Base-by-base conservation (phyloP, 805 yeast species). In the Yarrowia bubula region DNA sequence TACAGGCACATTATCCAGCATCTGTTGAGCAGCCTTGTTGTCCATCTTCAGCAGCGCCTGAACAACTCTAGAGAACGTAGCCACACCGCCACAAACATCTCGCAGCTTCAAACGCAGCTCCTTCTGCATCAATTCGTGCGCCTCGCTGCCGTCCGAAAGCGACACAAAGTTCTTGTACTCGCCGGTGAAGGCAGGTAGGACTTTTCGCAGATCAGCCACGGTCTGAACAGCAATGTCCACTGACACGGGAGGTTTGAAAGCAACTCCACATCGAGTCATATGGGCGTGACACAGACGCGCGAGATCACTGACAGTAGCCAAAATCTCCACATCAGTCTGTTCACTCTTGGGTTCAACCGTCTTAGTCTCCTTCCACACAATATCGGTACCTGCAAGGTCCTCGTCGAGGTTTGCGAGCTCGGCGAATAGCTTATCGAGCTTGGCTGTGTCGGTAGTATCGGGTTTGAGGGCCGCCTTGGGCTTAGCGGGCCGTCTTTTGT, bases 261-360 rank as follows among this genome's bases (percentile, higher is more conserved):
- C 83, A 32, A 88, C 80, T 1, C 92, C 92, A 6, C 89, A 77
- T 72, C 90, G 90, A 2, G 96, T 90, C 1, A 87, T 80, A 72
- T 89, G 92, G 0, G 96, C 92, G 73, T 81, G 86, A 8, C 87
- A 78, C 43, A 90, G 76, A 66, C 82, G 79, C 17, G 84, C 73
- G 7, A 89, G 71, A 72, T 90, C 91, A 5, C 71, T 74, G 14
- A 89, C 70, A 70, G 90, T 96, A 6, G 75, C 77, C 8, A 84
- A 69, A 3, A 90, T 87, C 7, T 77, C 69, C 28, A 15, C 42
- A 1, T 55, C 61, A 11, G 47, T 55, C 18, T 55, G 28, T 10
- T 55, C 61, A 3, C 47, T 31, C 32, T 17, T 38, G 17, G 18
- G 10, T 33, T 39, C 18, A 28, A 55, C 61, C 10, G 14, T 31